Evolutionary conservation across 2,329 filamentous ascomycete species (phyloP), one percentile per base, ranked within the genome.

Genomic region (Alternaria postmessia): DNA sequence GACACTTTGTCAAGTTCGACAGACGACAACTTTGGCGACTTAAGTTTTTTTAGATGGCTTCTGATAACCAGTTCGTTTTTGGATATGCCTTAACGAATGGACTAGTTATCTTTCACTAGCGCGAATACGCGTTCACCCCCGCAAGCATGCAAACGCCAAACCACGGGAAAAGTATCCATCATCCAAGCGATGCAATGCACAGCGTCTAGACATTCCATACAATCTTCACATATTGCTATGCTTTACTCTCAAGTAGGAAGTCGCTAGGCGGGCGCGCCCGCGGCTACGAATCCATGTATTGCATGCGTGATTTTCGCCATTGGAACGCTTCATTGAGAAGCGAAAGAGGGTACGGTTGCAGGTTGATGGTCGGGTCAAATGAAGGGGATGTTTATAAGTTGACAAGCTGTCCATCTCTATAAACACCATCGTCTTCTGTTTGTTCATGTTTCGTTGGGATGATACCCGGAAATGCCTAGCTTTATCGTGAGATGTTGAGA

Each of bases 271-370:
- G 34, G 56, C 46, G 34, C 55, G 41, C 26, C 43, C 36, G 54
- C 48, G 51, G 34, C 54, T 41, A 51, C 22, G 38, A 36, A 47
- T 52, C 47, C 43, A 53, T 57, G 57, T 59, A 67, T 67, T 67
- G 64, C 69, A 69, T 74, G 72, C 66, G 72, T 71, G 63, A 72
- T 66, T 75, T 73, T 70, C 64, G 71, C 72, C 51, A 75, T 75
- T 75, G 69, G 72, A 67, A 64, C 57, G 57, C 34, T 53, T 55
- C 41, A 34, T 38, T 39, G 14, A 28, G 36, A 53, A 38, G 55
- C 53, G 22, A 16, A 34, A 41, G 41, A 54, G 55, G 54, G n/a
- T 38, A 42, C 42, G 24, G 38, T 7, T 56, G 52, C 57, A 43
- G n/a, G 51, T 61, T 26, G 16, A 41, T 36, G 54, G 24, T 57